Percentiles rank a stretch among this genome's conserved stretches.
These are phyloP conservation scores for Pulveroboletus frians DNA, from an alignment of 768 basidiomycete genomes.

Conservation along the genomic window DNA sequence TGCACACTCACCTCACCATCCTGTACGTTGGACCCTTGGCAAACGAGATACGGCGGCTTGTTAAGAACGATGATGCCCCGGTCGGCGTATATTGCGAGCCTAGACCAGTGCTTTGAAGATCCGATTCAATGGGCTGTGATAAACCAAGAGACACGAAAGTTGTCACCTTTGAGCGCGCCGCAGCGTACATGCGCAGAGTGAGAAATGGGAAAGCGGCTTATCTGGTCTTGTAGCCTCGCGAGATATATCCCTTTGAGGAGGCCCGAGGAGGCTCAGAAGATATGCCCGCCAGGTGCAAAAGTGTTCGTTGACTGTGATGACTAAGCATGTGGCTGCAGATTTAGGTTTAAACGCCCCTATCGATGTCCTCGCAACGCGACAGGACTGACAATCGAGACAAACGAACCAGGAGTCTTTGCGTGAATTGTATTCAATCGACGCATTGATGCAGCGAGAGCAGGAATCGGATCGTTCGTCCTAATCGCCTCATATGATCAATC, in stretches of 20 bases:
- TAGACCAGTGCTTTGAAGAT: conserved; percentile 28
- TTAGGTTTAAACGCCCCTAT: neutral
- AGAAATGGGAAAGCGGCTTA: neutral
- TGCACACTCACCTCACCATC: conserved; percentile 17
- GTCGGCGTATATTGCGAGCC: conserved; percentile 47
- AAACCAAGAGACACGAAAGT: neutral
- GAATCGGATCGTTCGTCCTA: too few species aligned
- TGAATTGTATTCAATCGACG: too few species aligned
- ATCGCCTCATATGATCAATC: too few species aligned
- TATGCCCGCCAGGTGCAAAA: neutral
- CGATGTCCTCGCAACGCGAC: too few species aligned
- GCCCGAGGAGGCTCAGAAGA: neutral
- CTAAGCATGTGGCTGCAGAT: conserved; percentile 6
- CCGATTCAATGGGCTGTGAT: neutral
- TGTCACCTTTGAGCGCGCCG: conserved; percentile 21
- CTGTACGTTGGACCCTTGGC: conserved; percentile 38
- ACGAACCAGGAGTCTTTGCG: too few species aligned
- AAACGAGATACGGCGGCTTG: conserved; percentile 55
- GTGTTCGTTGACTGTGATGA: neutral
- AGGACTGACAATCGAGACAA: too few species aligned
- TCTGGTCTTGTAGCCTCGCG: neutral
- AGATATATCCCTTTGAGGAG: neutral
- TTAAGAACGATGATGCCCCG: conserved; percentile 50
- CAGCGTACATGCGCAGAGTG: conserved; percentile 14
- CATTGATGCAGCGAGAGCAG: too few species aligned